Base-by-base conservation (phyloP, 73 alveolate species). In the Effrenium voratum region DNA sequence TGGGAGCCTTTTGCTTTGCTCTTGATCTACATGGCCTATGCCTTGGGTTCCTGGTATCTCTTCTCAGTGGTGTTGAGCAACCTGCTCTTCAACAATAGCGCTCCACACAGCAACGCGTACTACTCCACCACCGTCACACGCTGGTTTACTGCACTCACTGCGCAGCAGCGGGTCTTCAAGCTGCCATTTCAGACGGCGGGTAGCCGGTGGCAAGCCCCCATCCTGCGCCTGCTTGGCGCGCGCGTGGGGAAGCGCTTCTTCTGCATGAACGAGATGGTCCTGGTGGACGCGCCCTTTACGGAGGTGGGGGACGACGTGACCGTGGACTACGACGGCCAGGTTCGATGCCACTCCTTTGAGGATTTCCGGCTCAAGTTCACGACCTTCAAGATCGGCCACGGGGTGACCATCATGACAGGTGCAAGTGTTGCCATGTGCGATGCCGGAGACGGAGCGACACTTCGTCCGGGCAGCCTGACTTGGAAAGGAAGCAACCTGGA, bases 1-100 rank as follows among this genome's bases (percentile, higher is more conserved):
- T 83, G 93, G 93, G 93, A 83, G 26, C 30, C 50, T 30, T 55
- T 55, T 38, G 93, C 79, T 2, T 41, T 84, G 93, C 60, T 57
- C 63, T 32, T 84, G 59, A 80, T 57, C 45, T 57, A 84, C 81
- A 59, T 84, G 13, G 93, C 93, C 63, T 57, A 55, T 59, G 93
- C 93, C n/a, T 34, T 84, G 93, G 72, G 36, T 34, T 84, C 80
- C 49, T 84, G 93, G 93, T 57, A 84, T 80, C 80, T 49, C 38
- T 83, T 83, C 88, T 77, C 88, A 10, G 60, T 77, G 55, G 84
- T 73, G 84, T 49, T 73, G 50, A 49, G 84, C 84, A 73, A 73
- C 50, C 84, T 73, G 84, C 84, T 73, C 36, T 73, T 73, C 84
- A 73, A 73, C 50, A 49, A 49, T 19, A n/a, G 50, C 22, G 34